Evolutionary conservation across 2,329 filamentous ascomycete genomes (phyloP).

Genomic region (Diaporthe aspalathi): DNA sequence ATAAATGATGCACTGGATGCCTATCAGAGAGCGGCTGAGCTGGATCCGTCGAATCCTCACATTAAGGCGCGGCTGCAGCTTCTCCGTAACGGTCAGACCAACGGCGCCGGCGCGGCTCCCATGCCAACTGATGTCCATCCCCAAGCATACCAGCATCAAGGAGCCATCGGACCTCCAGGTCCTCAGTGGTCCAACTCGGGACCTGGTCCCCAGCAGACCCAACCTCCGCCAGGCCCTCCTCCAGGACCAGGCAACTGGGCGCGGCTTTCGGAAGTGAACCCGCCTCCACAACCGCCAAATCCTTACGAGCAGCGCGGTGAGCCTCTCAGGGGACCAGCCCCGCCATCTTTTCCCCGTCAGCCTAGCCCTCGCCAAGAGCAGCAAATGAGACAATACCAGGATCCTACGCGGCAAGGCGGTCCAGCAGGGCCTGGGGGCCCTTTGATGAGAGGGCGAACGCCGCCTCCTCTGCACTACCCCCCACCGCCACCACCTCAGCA

Average conservation of each 20-base stretch:
- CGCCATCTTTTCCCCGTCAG: conserved; percentile 73
- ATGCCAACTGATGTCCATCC: conserved; percentile 96
- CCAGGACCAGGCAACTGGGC: conserved; percentile 69
- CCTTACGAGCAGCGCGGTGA: conserved; percentile 83
- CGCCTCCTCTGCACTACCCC: conserved; percentile 66
- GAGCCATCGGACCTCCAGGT: conserved; percentile 83
- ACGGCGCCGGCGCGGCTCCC: conserved; percentile 81
- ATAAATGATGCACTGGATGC: conserved; percentile 96
- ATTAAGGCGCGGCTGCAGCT: conserved; percentile 95
- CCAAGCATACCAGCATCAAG: conserved; percentile 87
- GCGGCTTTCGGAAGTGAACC: conserved; percentile 82
- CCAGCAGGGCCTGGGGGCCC: conserved; percentile 33
- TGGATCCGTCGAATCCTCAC: conserved; percentile 92
- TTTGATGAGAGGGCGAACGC: conserved; percentile 44
- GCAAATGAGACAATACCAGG: conserved; percentile 76
- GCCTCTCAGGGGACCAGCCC: conserved; percentile 73
- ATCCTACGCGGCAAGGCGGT: conserved; percentile 64
- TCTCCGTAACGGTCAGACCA: conserved; percentile 82
- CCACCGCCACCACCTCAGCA: conserved; percentile 61
- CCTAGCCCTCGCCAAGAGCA: conserved; percentile 81
- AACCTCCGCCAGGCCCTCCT: conserved; percentile 55
- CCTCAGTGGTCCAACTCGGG: conserved; percentile 90
- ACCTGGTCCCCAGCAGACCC: conserved; percentile 67
- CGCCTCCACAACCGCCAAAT: conserved; percentile 79
- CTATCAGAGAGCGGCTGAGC: conserved; percentile 92